Evolutionary conservation across 192 early-diverging fungal species (phyloP), one percentile per base, ranked within the genome.

Genomic region (Hyaloraphidium curvatum): DNA sequence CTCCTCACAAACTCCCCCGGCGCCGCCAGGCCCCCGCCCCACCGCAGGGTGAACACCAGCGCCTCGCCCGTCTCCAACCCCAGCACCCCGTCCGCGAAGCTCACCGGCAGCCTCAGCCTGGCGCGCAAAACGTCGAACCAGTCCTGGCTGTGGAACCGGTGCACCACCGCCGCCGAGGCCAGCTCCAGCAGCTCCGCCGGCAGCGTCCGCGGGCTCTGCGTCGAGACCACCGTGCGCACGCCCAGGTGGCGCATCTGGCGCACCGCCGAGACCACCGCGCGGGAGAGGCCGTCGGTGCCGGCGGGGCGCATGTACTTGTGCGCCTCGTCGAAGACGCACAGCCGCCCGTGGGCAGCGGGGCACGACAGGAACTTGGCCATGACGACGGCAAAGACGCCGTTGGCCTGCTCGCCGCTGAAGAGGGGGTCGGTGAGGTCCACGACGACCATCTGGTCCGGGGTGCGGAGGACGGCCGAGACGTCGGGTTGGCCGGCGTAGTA

Each of bases 161-260:
- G 64, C 30, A 66, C 43, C 14, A 66, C 26, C 51, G 52, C 53
- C 5, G 63, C 33, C 13, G 30, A 23, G 0, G 57, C 23, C 3
- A 66, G 54, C 50, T 66, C 64, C 31, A 66, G 39, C n/a, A 66
- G 37, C 39, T 64, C 57, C n/a, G 33, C 31, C n/a, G 52, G 61
- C 22, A 66, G 41, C 23, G 50, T 48, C 4, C 13, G 29, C 16
- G 64, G 65, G 13, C 39, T 50, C 35, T 67, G 65, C 0, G 65
- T 63, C 3, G 51, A 54, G 40, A 67, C 40, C 3, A 55, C 57
- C 5, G 60, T 50, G 2, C 65, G 60, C 5, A 67, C 27, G 2
- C 65, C 65, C 16, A 53, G 50, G 35, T 67, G 65, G 13, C 65
- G 53, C 62, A 63, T 59, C 55, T 53, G 41, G 2, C 65, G 58